Percentiles rank a stretch among this genome's conserved stretches.
Conservation (phyloP, 345 rosid genomes). For the Lepidium africanum region DNA sequence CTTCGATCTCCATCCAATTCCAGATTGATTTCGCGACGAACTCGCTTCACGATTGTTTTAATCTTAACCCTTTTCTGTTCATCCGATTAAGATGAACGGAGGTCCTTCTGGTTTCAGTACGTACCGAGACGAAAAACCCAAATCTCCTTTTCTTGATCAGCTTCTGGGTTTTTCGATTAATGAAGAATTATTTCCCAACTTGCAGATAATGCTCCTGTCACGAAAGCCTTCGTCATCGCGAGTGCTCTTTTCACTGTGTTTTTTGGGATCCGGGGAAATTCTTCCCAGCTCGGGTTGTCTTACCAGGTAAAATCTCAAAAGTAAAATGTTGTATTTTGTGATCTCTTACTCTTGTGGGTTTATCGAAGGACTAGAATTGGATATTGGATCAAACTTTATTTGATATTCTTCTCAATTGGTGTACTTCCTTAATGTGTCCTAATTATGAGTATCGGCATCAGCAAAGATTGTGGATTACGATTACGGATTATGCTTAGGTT, state of each 20-base stretch:
- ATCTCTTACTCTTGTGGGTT: neutral
- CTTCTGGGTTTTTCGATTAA: constrained; percentile 1
- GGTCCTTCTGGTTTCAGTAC: constrained; percentile 95
- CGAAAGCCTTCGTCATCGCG: constrained; percentile 52
- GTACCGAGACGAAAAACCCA: neutral
- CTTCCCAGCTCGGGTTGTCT: constrained; percentile 56
- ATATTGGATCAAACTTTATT: neutral
- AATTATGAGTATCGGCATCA: neutral
- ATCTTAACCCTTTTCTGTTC: neutral
- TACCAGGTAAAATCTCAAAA: constrained; percentile 44
- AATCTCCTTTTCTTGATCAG: neutral
- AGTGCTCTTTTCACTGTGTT: constrained; percentile 55
- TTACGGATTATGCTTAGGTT: neutral
- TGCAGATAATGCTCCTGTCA: constrained; percentile 84
- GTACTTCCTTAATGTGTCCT: neutral
- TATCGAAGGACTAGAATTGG: neutral
- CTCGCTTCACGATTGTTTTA: neutral
- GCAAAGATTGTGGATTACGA: neutral
- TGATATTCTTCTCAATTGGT: neutral
- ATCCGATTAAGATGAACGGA: constrained; percentile 64
- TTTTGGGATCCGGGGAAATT: constrained; percentile 69
- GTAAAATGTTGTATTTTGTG: neutral
- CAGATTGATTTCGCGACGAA: constrained; percentile 5
- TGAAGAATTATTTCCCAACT: neutral
- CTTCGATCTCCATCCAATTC: neutral